Conservation (phyloP, 2,329 filamentous ascomycete species). For the Stachybotrys echinatus region DNA sequence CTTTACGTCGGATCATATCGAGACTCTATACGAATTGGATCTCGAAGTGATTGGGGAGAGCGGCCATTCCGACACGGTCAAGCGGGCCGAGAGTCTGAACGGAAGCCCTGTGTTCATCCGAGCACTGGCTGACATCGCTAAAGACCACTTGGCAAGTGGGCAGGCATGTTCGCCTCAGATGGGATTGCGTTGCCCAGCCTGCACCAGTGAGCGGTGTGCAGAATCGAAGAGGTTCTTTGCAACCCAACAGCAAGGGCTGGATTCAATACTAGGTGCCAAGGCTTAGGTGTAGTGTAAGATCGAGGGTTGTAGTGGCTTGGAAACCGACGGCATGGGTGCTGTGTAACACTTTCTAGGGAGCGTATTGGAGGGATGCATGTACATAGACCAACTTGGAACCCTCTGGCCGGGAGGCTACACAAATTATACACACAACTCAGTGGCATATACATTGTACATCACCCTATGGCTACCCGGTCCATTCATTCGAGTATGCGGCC, state of each 20-base stretch:
- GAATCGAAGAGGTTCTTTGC: slow-evolving; percentile 70
- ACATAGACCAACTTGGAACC: no score
- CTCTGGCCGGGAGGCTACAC: no score
- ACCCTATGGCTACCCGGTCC: no score
- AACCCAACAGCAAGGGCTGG: slow-evolving; percentile 23
- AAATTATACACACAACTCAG: no score
- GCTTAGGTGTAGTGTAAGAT: slow-evolving; percentile 4
- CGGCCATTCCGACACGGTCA: slow-evolving; percentile 71
- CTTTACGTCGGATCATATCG: slow-evolving; percentile 98
- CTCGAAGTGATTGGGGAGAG: slow-evolving; percentile 90
- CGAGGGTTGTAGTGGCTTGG: no score
- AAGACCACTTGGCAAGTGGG: slow-evolving; percentile 68
- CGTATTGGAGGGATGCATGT: no score
- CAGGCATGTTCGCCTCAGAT: slow-evolving; percentile 73
- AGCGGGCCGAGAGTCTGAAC: slow-evolving; percentile 88
- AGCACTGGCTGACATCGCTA: slow-evolving; percentile 82
- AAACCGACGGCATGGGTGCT: no score
- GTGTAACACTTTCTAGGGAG: no score
- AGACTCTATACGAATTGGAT: slow-evolving; percentile 92
- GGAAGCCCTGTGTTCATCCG: slow-evolving; percentile 86
- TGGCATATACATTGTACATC: no score
- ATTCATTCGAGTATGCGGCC: no score
- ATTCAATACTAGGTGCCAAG: slow-evolving; percentile 10
- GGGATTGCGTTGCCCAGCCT: slow-evolving; percentile 86
- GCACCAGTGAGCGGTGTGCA: slow-evolving; percentile 80